Evolutionary conservation across 305 asterid genomes (phyloP).

Genomic region (Fraxinus latifolia): DNA sequence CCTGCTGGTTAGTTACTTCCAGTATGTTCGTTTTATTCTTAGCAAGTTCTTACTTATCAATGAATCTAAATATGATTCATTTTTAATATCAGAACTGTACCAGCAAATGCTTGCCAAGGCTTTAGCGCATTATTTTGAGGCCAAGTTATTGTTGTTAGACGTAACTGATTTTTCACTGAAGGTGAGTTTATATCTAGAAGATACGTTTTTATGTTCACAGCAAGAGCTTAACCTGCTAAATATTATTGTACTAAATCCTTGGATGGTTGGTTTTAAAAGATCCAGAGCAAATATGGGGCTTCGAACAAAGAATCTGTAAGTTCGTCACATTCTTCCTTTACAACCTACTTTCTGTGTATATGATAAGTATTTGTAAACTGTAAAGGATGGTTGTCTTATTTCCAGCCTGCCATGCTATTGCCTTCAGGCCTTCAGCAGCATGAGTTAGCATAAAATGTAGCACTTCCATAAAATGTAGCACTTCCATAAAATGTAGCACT

Average conservation of each 20-base stretch:
- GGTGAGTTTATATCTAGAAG: constrained; percentile 37
- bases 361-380: not conserved
- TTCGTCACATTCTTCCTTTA: not conserved
- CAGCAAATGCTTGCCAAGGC: constrained; percentile 93
- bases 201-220: not conserved
- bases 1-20: constrained; percentile 55
- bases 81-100: constrained; percentile 51
- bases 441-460: not conserved
- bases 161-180: constrained; percentile 69
- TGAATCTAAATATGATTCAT: not conserved
- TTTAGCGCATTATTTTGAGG: constrained; percentile 74
- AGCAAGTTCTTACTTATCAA: not conserved
- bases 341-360: not conserved
- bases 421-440: not conserved
- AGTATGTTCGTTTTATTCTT: constrained; percentile 3
- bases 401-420: not conserved
- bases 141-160: constrained; percentile 73
- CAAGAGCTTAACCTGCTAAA: constrained; percentile 1
- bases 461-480: not conserved
- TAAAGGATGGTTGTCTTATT: not conserved
- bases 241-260: constrained; percentile 19
- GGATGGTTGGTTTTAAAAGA: constrained; percentile 35
- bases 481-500: not conserved
- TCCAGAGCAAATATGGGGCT: constrained; percentile 72
- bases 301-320: constrained; percentile 54